These are phyloP conservation scores for Backusella mclennaniae DNA, from an alignment of 192 early-diverging fungal species.

Conservation along the genomic window DNA sequence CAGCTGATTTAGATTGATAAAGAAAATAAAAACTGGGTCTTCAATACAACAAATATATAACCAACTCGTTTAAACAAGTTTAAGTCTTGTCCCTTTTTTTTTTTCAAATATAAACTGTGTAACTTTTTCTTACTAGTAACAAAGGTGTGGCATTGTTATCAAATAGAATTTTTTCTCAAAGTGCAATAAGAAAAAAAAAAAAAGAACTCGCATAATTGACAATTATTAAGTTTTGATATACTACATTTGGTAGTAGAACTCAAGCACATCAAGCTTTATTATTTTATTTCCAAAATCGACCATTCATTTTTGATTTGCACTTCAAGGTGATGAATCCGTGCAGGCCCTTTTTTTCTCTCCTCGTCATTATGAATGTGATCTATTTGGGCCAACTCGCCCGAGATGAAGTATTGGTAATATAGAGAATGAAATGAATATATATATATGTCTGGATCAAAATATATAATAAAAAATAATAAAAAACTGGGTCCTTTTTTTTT, in stretches of 20 bases:
- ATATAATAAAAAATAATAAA: background rate
- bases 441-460: background rate
- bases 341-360: background rate
- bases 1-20: background rate
- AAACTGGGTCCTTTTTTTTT: background rate
- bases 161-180: background rate
- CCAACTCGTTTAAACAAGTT: background rate
- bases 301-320: background rate
- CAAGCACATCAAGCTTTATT: background rate
- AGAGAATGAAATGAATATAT: background rate
- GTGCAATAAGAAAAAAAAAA: background rate
- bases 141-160: background rate
- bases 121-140: background rate
- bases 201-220: background rate
- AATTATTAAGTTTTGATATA: background rate
- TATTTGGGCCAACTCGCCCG: background rate
- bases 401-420: background rate
- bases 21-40: background rate
- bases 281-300: background rate
- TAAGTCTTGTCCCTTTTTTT: background rate
- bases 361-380: background rate
- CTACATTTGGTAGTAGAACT: background rate
- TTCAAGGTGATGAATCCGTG: background rate
- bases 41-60: background rate
- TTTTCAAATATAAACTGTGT: slow-evolving; percentile 1